Percentiles rank a stretch among this genome's conserved stretches.
Evolutionary conservation across 1,284 basidiomycete species (phyloP).

Genomic region (Tilletiopsis washingtonensis): DNA sequence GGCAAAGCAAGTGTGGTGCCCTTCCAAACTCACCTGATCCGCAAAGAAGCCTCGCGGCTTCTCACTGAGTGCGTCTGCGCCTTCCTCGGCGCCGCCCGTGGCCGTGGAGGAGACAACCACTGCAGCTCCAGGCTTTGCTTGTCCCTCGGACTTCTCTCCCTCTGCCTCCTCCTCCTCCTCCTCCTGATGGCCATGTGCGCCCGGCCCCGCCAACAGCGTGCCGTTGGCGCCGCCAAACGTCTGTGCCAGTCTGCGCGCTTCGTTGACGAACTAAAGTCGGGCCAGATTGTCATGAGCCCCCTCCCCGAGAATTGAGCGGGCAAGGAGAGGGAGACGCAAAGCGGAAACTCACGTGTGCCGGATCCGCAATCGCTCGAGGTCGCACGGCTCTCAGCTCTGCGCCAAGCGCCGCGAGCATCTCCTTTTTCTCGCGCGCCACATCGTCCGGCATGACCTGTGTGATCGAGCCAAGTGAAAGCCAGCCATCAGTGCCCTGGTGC

Average conservation of each 20-base stretch:
- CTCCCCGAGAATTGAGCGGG: no score
- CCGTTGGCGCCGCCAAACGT: constrained; percentile 21
- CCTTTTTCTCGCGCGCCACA: constrained; percentile 79
- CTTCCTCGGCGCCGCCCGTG: constrained; percentile 1
- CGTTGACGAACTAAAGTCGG: constrained; percentile 36
- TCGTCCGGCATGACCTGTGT: constrained; percentile 49
- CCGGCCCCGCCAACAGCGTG: no score
- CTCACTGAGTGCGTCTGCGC: constrained; percentile 23
- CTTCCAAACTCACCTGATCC: constrained; percentile 61
- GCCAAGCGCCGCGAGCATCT: constrained; percentile 73
- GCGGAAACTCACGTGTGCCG: constrained; percentile 23
- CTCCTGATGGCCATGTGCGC: no score
- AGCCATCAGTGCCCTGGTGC: no score
- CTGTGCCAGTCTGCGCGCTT: constrained; percentile 32
- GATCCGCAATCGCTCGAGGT: constrained; percentile 44
- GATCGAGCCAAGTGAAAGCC: no score
- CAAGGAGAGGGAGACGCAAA: no score
- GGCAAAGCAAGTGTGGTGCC: neutral
- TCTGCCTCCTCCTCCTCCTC: neutral
- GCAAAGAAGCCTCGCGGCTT: constrained; percentile 60
- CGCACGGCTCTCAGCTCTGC: constrained; percentile 66
- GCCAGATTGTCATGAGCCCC: neutral
- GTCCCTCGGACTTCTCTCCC: constrained; percentile 11
- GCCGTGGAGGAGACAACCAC: constrained; percentile 25
- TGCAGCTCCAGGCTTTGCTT: constrained; percentile 18